Conservation (phyloP, 78 protist genomes). For the Isochrysis galbana region DNA sequence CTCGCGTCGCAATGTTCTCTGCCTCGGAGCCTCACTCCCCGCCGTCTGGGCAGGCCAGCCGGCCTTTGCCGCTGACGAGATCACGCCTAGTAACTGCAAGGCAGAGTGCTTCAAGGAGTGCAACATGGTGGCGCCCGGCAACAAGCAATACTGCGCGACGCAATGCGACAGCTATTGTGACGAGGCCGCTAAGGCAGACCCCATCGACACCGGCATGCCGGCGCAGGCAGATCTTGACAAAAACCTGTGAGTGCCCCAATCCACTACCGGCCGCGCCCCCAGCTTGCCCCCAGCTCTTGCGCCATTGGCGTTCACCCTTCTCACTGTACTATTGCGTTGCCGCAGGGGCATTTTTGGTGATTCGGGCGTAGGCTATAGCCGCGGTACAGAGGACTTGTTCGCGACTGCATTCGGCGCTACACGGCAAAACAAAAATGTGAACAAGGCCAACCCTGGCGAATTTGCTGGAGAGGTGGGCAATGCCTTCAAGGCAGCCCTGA, state of each 20-base stretch:
- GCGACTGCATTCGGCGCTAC: not conserved
- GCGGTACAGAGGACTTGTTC: not conserved
- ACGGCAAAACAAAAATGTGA: not conserved
- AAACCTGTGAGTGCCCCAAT: not conserved
- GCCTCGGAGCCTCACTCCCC: too few relatives aligned
- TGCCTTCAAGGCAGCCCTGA: not conserved
- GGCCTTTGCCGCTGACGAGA: too few relatives aligned
- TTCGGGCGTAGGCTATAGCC: not conserved
- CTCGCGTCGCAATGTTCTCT: too few relatives aligned
- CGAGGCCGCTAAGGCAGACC: not conserved
- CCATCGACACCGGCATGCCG: not conserved
- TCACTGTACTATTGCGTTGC: too few relatives aligned
- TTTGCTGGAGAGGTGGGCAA: not conserved
- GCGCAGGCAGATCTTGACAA: not conserved
- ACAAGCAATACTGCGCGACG: not conserved
- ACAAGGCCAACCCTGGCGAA: not conserved
- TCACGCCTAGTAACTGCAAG: not conserved
- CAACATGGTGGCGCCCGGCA: not conserved
- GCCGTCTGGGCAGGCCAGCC: too few relatives aligned
- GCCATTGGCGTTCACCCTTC: too few relatives aligned
- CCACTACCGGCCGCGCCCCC: too few relatives aligned
- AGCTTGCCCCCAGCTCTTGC: too few relatives aligned
- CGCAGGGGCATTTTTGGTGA: not conserved
- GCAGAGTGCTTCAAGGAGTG: not conserved
- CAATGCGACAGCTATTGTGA: not conserved